Conservation (phyloP, 441 rosid genomes). For the Pelargonium fulgidum region DNA sequence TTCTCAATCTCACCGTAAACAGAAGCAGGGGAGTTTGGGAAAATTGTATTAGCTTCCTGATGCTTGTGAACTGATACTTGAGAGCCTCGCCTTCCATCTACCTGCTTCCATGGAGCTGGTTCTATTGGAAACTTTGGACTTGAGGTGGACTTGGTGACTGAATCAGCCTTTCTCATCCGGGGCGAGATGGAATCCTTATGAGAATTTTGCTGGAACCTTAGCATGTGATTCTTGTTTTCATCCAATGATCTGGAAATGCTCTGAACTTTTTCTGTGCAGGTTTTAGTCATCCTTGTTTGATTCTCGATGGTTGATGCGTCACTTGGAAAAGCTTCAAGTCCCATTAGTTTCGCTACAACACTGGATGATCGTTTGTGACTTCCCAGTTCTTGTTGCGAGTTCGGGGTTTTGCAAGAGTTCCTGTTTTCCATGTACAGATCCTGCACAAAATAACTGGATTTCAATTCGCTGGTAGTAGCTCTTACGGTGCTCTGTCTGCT, state of each 20-base stretch:
- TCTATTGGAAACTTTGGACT: slow-evolving; percentile 50
- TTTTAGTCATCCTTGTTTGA: slow-evolving; percentile 19
- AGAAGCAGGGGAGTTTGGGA: slow-evolving; percentile 31
- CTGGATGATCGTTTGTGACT: slow-evolving; percentile 54
- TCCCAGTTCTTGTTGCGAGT: slow-evolving; percentile 45
- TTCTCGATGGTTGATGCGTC: slow-evolving; percentile 24
- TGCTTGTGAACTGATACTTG: slow-evolving; percentile 33
- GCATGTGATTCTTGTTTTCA: slow-evolving; percentile 31
- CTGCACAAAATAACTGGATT: slow-evolving; percentile 32
- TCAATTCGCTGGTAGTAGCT: slow-evolving; percentile 37
- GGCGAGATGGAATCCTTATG: slow-evolving; percentile 40
- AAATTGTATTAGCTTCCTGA: slow-evolving; percentile 26
- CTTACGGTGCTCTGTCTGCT: slow-evolving; percentile 56
- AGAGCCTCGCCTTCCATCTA: slow-evolving; percentile 38
- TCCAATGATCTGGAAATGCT: slow-evolving; percentile 25
- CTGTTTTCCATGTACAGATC: slow-evolving; percentile 23
- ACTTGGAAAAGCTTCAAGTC: slow-evolving; percentile 59
- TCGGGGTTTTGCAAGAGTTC: slow-evolving; percentile 15
- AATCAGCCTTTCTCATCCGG: slow-evolving; percentile 30
- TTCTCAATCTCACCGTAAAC: slow-evolving; percentile 83
- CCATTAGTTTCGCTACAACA: slow-evolving; percentile 88
- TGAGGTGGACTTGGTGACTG: slow-evolving; percentile 40
- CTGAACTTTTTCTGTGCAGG: slow-evolving; percentile 22
- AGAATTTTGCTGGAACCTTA: slow-evolving; percentile 47
- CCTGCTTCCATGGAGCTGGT: slow-evolving; percentile 65